phyloP scores from a whole-genome alignment of 192 early-diverging fungal genomes.

The Entomortierella chlamydospora region DNA sequence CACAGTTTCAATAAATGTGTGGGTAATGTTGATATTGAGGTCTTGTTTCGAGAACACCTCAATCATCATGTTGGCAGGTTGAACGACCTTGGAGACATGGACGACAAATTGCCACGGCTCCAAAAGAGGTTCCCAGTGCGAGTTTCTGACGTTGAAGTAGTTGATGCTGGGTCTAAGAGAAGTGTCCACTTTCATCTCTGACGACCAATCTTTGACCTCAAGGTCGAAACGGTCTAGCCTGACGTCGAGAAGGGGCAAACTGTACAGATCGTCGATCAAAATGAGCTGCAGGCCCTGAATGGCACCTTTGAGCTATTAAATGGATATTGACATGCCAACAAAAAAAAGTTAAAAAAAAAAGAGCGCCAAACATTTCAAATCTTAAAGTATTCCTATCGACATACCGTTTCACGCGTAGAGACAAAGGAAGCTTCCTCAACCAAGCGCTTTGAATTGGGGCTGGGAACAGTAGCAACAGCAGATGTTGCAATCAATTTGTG shows the following conservation, averaged over 20 bases:
- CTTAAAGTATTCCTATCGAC: not conserved
- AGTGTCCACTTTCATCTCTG: conserved; percentile 70
- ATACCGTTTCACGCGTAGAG: conserved; percentile 66
- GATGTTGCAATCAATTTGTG: conserved; percentile 7
- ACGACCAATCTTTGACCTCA: conserved; percentile 88
- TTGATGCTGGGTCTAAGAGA: conserved; percentile 82
- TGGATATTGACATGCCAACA: not conserved
- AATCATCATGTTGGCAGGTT: conserved; percentile 60
- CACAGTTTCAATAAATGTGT: conserved; percentile 81
- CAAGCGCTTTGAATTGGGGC: conserved; percentile 29
- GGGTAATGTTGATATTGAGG: conserved; percentile 89
- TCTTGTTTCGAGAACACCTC: conserved; percentile 77
- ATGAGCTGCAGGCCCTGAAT: conserved; percentile 81
- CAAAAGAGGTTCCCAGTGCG: conserved; percentile 97
- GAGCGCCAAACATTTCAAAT: not conserved
- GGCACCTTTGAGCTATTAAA: conserved; percentile 63
- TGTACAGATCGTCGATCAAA: conserved; percentile 94
- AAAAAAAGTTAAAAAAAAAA: not conserved
- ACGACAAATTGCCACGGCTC: conserved; percentile 89
- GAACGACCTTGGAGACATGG: conserved; percentile 57
- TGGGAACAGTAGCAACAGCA: not conserved
- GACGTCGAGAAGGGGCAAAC: conserved; percentile 91
- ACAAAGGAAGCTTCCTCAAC: conserved; percentile 52
- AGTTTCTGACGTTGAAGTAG: conserved; percentile 97
- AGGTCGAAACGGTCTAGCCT: conserved; percentile 83